Base-by-base conservation (phyloP, 2,329 filamentous ascomycete species). In the Truncatella angustata region DNA sequence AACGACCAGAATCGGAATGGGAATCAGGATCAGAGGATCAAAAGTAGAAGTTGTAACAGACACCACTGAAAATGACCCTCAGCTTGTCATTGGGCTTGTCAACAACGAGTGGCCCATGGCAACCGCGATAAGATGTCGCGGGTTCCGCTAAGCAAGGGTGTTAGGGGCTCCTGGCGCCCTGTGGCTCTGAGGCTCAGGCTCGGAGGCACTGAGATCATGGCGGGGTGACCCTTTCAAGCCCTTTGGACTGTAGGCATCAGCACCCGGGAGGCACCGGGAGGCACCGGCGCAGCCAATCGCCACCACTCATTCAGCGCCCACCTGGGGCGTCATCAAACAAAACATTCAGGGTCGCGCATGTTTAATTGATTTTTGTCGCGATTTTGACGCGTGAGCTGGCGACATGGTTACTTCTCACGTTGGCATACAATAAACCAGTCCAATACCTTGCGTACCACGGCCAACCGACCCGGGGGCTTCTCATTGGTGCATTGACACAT, bases 41-140 rank as follows among this genome's bases (percentile, higher is more conserved):
- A 40, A 40, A 11, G 37, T 21, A 40, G 37, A 40, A 21, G 37
- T 21, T 40, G 37, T 21, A 40, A 9, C 28, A 12, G 21, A 23
- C 40, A 44, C 12, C n/a, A 12, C 14, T 24, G 40, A 44, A 23
- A n/a, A n/a, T n/a, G n/a, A n/a, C n/a, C n/a, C 18, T 26, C 9
- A 9, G 11, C 28, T 23, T 30, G 11, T 12, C 5, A 12, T 44
- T 24, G 37, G 28, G 28, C 47, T 45, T 60, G 62, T 65, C 63
- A 64, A 65, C 63, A 66, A 64, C 49, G 47, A 50, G 53, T 32
- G 55, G 55, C 53, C 63, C 59, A 63, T 60, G 61, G 63, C 63
- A 66, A 66, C 63, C 61, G 54, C 56, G 51, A 58, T 56, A 51
- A 50, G 54, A 53, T 49, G 28, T 46, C 34, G 28, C 24, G 39